These are phyloP conservation scores for Adansonia rubrostipa DNA, from an alignment of 441 rosid species.

Conservation along the genomic window DNA sequence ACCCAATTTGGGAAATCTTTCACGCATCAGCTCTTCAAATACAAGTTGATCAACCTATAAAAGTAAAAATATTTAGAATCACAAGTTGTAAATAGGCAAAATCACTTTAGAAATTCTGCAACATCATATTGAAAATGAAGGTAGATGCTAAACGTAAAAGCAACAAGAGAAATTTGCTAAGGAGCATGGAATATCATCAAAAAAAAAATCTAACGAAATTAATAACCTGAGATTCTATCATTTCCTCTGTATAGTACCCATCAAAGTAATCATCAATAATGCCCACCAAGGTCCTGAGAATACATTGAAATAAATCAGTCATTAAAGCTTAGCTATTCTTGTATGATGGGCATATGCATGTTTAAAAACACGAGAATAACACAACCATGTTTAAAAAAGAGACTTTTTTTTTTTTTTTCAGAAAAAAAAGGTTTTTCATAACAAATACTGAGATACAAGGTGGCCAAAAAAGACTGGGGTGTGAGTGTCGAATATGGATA, in stretches of 20 bases:
- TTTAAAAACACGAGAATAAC: background rate
- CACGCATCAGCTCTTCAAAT: conserved; percentile 71
- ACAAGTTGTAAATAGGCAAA: conserved; percentile 10
- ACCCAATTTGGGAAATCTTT: conserved; percentile 80
- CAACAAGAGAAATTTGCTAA: conserved; percentile 9
- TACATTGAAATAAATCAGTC: conserved; percentile 33
- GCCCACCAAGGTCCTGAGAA: conserved; percentile 70
- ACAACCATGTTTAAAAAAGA: background rate
- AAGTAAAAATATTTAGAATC: conserved; percentile 27
- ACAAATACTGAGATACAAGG: background rate
- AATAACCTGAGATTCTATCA: conserved; percentile 78
- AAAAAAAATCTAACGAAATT: background rate
- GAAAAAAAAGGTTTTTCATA: too few relatives aligned
- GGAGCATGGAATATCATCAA: conserved; percentile 12
- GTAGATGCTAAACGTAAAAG: conserved; percentile 7
- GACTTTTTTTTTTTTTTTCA: too few relatives aligned
- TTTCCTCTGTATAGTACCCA: conserved; percentile 71
- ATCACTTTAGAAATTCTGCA: background rate
- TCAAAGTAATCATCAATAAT: conserved; percentile 72
- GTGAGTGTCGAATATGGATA: background rate
- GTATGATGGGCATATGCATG: conserved; percentile 8
- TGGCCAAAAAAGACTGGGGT: background rate
- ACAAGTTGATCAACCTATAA: conserved; percentile 81
- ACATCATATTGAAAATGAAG: conserved; percentile 20
- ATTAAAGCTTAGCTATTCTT: conserved; percentile 24